A percentile compares a stretch with the other conserved stretches of the same genome.
Conservation (phyloP, 1,139 yeast species). For the Kluyveromyces marxianus region DNA sequence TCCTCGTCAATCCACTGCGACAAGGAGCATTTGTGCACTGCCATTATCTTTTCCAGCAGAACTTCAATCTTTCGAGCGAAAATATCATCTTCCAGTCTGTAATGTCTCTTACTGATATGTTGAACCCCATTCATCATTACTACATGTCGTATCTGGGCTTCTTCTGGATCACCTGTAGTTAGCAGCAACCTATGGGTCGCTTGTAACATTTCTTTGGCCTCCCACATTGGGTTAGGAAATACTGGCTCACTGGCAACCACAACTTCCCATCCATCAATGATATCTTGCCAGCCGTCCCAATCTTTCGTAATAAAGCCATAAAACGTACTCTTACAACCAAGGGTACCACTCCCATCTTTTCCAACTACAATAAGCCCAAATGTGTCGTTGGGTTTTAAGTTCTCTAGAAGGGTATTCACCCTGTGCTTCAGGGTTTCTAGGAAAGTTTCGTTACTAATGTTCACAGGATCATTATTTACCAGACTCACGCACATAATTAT, state of each 20-base stretch:
- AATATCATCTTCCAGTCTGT: background rate
- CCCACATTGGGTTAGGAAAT: conserved; percentile 9
- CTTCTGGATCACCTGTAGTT: conserved; percentile 8
- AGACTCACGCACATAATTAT: conserved; percentile 43
- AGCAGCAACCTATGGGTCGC: conserved; percentile 14
- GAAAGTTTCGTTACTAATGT: conserved; percentile 33
- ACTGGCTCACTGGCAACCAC: conserved; percentile 10
- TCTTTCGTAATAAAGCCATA: conserved; percentile 44
- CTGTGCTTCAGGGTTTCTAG: conserved; percentile 27
- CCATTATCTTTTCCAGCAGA: background rate
- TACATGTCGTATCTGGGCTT: conserved; percentile 8
- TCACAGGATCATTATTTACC: conserved; percentile 29
- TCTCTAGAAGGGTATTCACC: conserved; percentile 28
- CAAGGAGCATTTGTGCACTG: background rate
- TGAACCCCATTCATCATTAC: conserved; percentile 4
- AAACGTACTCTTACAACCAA: conserved; percentile 40
- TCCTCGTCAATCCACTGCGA: conserved; percentile 3
- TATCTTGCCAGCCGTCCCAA: conserved; percentile 53
- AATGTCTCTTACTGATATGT: background rate
- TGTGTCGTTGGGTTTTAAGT: conserved; percentile 39
- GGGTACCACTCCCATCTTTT: conserved; percentile 34
- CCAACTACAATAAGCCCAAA: conserved; percentile 52
- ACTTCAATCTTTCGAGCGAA: background rate
- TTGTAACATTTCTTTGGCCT: conserved; percentile 10
- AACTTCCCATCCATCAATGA: conserved; percentile 38